These are phyloP conservation scores for Verruconis gallopava DNA, from an alignment of 2,329 filamentous ascomycete species.

Conservation along the genomic window DNA sequence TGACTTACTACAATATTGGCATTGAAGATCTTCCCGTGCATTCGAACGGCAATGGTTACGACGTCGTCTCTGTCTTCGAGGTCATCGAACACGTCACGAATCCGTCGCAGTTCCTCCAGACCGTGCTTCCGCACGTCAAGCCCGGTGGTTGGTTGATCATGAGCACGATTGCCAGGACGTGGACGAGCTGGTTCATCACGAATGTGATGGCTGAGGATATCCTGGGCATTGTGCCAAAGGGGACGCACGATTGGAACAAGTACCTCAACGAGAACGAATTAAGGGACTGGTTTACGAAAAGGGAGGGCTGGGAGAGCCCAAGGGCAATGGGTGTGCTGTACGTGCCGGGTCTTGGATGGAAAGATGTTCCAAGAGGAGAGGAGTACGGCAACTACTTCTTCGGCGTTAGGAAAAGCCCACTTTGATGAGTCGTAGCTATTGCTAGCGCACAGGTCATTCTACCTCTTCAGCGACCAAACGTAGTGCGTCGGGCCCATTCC, in stretches of 20 bases:
- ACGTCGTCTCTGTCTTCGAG: constrained; percentile 82
- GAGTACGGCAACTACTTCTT: constrained; percentile 94
- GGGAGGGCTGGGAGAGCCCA: constrained; percentile 44
- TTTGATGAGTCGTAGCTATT: no score
- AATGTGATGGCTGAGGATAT: constrained; percentile 86
- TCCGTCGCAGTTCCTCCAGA: constrained; percentile 60
- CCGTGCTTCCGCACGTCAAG: constrained; percentile 60
- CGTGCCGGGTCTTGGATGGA: constrained; percentile 84
- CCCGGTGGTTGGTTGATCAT: constrained; percentile 89
- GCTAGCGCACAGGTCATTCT: no score
- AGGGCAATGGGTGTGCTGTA: constrained; percentile 73
- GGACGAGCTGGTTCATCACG: constrained; percentile 81
- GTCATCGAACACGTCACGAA: constrained; percentile 84
- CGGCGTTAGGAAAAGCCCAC: constrained; percentile 46
- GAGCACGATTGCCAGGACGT: constrained; percentile 83
- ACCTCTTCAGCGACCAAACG: no score
- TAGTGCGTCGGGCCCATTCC: no score
- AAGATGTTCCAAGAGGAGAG: constrained; percentile 66
- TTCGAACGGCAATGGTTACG: constrained; percentile 40
- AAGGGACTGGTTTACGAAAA: constrained; percentile 31
- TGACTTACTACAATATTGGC: constrained; percentile 62
- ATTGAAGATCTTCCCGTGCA: constrained; percentile 54
- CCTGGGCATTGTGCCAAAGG: constrained; percentile 72
- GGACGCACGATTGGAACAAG: constrained; percentile 93
- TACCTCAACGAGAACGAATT: constrained; percentile 85